Conservation (phyloP, 371 early-diverging fungal genomes). For the Parasitella parasitica region DNA sequence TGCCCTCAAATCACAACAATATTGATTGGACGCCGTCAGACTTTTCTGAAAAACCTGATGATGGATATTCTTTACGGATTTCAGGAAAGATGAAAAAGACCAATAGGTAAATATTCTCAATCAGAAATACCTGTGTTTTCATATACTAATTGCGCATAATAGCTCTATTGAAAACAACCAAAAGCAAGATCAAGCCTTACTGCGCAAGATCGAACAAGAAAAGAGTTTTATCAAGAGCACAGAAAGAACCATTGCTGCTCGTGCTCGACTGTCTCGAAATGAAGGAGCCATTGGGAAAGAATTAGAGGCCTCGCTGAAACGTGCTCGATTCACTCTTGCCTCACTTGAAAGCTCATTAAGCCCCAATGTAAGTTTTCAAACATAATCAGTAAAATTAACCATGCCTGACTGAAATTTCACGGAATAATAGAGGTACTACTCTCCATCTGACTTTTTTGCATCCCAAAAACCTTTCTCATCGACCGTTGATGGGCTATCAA, state of each 20-base stretch:
- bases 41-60: neutral
- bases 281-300: slow-evolving; percentile 7
- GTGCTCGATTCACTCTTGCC: neutral
- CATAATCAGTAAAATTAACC: too few species aligned
- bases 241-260: slow-evolving; percentile 13
- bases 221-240: slow-evolving; percentile 20
- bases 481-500: neutral
- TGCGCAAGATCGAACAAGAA: slow-evolving; percentile 12
- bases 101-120: too few species aligned
- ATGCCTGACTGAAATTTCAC: too few species aligned
- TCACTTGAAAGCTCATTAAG: neutral
- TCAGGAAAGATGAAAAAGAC: too few species aligned
- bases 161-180: neutral
- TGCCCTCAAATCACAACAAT: too few species aligned
- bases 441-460: neutral
- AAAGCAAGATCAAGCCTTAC: neutral
- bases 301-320: slow-evolving; percentile 1
- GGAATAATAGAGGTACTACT: neutral
- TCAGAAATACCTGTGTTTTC: too few species aligned
- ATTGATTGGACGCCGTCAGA: too few species aligned
- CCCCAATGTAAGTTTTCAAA: neutral
- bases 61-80: too few species aligned
- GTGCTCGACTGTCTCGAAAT: neutral
- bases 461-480: neutral
- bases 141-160: too few species aligned